Evolutionary conservation across 2,329 filamentous ascomycete genomes (phyloP), one percentile per base, ranked within the genome.

Genomic region (Colletotrichum karsti): DNA sequence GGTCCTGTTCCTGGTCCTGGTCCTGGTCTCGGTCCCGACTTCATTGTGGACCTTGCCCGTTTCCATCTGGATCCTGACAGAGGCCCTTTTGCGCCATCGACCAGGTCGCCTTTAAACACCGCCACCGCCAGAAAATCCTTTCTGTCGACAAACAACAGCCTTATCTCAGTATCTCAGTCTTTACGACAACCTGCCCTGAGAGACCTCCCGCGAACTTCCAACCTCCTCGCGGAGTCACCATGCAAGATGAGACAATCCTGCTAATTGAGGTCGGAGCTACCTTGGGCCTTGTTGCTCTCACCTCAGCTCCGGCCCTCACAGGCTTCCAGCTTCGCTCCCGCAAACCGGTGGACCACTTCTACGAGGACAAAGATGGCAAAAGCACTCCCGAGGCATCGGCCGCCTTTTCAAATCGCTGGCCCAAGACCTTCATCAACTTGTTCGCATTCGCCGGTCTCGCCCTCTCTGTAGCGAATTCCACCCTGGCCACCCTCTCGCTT

Each of bases 281-380:
- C 24, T 72, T 84, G 12, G 77, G 65, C 37, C 46, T 82, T 41
- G 74, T 80, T 15, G 71, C 74, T 33, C 70, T 84, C 20, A 74
- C 78, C 53, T 79, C 81, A 12, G 56, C 80, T 7, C 83, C 82
- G 9, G 79, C 79, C 42, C 35, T 81, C 22, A 66, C 75, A 39
- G 76, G 77, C 46, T 71, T 81, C 37, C 82, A 83, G 65, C 66
- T 77, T 37, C 78, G 77, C 33, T 73, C 75, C 41, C 76, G 77
- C 24, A 75, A 74, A 5, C 77, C 79, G 8, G 70, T 65, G 64
- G 80, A 85, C 42, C 79, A 84, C 10, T 80, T 84, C 12, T 94
- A 94, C 74, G 82, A 90, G 72, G 92, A 95, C 74, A 80, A 85
- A 69, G 92, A 95, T 78, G 92, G 92, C 54, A 83, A 86, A 70